A percentile compares a stretch with the other conserved stretches of the same genome.
These are phyloP conservation scores for Xylariales sp. DNA, from an alignment of 2,329 filamentous ascomycete species.

Conservation along the genomic window DNA sequence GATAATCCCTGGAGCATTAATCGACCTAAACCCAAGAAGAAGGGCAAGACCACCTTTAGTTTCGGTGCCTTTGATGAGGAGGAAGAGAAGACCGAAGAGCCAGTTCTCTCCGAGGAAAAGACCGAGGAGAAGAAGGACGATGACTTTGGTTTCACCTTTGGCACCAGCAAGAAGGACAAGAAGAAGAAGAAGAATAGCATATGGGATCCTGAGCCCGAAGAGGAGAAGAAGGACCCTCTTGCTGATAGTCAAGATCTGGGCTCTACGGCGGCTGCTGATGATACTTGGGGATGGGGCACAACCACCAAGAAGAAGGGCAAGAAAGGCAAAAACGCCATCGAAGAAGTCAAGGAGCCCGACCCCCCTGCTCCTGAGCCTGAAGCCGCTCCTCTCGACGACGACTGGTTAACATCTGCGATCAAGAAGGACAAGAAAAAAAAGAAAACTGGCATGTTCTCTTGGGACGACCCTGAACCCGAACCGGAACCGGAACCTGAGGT, in stretches of 20 bases:
- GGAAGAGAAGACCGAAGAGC: slow-evolving; percentile 29
- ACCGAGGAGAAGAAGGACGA: slow-evolving; percentile 25
- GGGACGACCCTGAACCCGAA: slow-evolving; percentile 17
- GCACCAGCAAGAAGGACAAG: slow-evolving; percentile 19
- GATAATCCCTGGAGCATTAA: slow-evolving; percentile 47
- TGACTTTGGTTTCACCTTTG: slow-evolving; percentile 18
- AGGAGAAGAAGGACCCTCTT: slow-evolving; percentile 25
- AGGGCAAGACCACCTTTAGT: slow-evolving; percentile 37
- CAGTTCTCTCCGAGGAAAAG: slow-evolving; percentile 14
- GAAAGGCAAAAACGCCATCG: slow-evolving; percentile 15
- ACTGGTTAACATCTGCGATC: slow-evolving; percentile 14
- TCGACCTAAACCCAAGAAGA: slow-evolving; percentile 47
- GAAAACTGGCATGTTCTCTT: slow-evolving; percentile 26
- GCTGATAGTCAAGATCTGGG: slow-evolving; percentile 16
- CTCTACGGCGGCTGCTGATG: slow-evolving; percentile 20
- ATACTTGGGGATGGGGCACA: slow-evolving; percentile 8
- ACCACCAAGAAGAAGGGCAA: slow-evolving; percentile 16
- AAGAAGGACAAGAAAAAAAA: slow-evolving; percentile 35
- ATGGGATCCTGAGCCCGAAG: slow-evolving; percentile 30
- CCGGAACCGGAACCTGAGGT: slow-evolving; percentile 11
- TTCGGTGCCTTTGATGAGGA: slow-evolving; percentile 42
- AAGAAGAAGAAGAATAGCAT: slow-evolving; percentile 37
- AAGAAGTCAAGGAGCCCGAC: slow-evolving; percentile 17
- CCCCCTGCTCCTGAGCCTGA: slow-evolving; percentile 13
- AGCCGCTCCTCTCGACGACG: slow-evolving; percentile 13